Evolutionary conservation across 2,329 filamentous ascomycete genomes (phyloP).

Genomic region (Sporothrix luriei): DNA sequence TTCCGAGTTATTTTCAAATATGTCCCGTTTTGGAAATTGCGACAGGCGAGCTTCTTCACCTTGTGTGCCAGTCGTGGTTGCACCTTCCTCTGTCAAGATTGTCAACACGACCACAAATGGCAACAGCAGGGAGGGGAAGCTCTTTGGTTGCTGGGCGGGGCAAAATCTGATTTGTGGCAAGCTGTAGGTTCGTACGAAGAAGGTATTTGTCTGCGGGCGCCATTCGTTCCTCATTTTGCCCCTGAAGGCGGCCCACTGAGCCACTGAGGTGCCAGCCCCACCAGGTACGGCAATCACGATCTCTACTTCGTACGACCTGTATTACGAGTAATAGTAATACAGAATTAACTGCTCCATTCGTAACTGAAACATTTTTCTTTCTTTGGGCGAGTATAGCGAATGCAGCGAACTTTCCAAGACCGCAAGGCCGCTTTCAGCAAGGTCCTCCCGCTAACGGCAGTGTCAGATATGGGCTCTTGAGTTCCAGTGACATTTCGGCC

Average conservation of each 20-base stretch:
- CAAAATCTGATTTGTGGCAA: background rate
- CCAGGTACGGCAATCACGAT: background rate
- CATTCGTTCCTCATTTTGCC: slow-evolving; percentile 11
- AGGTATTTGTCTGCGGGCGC: background rate
- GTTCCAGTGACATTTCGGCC: background rate
- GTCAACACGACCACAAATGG: background rate
- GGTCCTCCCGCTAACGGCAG: slow-evolving; percentile 15
- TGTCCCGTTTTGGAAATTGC: slow-evolving; percentile 18
- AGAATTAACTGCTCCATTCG: slow-evolving; percentile 27
- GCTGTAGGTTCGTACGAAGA: too few species aligned
- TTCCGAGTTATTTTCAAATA: slow-evolving; percentile 19
- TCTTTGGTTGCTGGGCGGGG: slow-evolving; percentile 27
- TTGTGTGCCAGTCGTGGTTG: background rate
- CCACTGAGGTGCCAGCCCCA: slow-evolving; percentile 19
- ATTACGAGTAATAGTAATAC: too few species aligned
- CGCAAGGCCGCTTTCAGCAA: slow-evolving; percentile 20
- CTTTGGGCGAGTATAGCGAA: background rate
- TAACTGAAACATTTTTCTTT: slow-evolving; percentile 25
- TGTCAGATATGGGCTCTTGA: background rate
- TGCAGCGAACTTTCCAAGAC: background rate
- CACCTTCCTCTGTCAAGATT: too few species aligned
- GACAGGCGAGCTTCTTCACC: slow-evolving; percentile 5
- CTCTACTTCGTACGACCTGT: too few species aligned
- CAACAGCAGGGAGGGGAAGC: slow-evolving; percentile 24
- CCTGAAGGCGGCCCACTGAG: background rate